Percentiles rank a stretch among this genome's conserved stretches.
These are phyloP conservation scores for Oryza meridionalis DNA, from an alignment of 176 grass and related monocot species.

Conservation along the genomic window DNA sequence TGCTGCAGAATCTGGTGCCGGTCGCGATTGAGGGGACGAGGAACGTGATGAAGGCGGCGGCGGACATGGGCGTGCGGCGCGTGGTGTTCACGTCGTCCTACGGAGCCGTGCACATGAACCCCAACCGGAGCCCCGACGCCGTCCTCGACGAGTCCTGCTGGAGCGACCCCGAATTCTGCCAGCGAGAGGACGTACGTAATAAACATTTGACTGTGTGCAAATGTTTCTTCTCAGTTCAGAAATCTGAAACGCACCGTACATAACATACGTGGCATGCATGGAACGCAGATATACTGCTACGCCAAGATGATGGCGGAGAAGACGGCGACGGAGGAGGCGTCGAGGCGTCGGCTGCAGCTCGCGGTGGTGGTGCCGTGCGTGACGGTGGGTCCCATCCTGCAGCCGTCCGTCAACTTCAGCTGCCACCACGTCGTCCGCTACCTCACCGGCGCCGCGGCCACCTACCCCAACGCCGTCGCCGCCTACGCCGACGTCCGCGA, in stretches of 20 bases:
- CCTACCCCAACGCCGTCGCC: constrained; percentile 55
- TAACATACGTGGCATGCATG: background rate
- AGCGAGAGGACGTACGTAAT: no score
- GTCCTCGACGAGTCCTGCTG: constrained; percentile 38
- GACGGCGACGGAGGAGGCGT: constrained; percentile 41
- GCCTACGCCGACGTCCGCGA: constrained; percentile 58
- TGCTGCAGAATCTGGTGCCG: constrained; percentile 30
- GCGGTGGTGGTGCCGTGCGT: constrained; percentile 45
- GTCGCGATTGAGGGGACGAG: constrained; percentile 51
- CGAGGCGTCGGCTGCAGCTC: constrained; percentile 39
- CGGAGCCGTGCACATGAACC: constrained; percentile 71
- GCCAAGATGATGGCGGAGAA: constrained; percentile 60
- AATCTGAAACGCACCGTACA: no score
- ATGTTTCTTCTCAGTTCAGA: no score
- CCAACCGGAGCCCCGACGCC: constrained; percentile 46
- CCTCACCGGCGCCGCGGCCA: constrained; percentile 34
- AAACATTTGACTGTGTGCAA: no score
- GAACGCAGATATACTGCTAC: constrained; percentile 53
- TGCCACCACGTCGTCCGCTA: constrained; percentile 40
- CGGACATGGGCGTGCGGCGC: constrained; percentile 27
- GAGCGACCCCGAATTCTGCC: constrained; percentile 35
- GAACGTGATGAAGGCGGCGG: constrained; percentile 49
- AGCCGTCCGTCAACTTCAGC: constrained; percentile 43
- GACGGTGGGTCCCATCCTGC: constrained; percentile 48
- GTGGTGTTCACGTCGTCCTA: constrained; percentile 58